Conservation (phyloP, 768 basidiomycete genomes). For the Hygrophoropsis aurantiaca region DNA sequence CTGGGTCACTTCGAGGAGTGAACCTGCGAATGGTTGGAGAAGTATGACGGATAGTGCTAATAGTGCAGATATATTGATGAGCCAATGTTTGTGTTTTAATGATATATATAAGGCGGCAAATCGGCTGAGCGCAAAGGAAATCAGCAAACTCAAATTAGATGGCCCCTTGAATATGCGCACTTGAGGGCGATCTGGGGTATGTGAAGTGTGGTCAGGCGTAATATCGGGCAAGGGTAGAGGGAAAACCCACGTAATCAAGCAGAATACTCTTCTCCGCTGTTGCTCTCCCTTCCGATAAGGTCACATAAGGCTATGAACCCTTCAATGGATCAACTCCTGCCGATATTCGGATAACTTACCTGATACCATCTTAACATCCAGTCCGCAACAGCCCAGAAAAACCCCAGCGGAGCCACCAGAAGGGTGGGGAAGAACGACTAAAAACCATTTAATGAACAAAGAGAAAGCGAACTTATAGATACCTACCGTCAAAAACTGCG, state of each 20-base stretch:
- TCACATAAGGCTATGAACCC: slow-evolving; percentile 55
- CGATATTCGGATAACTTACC: slow-evolving; percentile 32
- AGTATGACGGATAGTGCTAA: slow-evolving; percentile 45
- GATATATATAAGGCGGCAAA: slow-evolving; percentile 43
- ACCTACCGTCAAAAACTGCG: slow-evolving; percentile 45
- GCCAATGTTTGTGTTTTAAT: slow-evolving; percentile 49
- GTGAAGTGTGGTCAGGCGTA: slow-evolving; percentile 4
- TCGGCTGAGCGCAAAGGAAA: slow-evolving; percentile 34
- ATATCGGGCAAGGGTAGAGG: slow-evolving; percentile 2
- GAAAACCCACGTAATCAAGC: slow-evolving; percentile 56
- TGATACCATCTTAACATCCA: slow-evolving; percentile 58
- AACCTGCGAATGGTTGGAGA: slow-evolving; percentile 58
- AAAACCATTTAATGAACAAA: not conserved
- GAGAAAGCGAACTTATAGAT: not conserved
- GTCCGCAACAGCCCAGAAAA: slow-evolving; percentile 52
- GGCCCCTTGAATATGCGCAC: slow-evolving; percentile 23
- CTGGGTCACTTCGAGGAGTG: slow-evolving; percentile 27
- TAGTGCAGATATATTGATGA: slow-evolving; percentile 53
- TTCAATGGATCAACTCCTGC: slow-evolving; percentile 6
- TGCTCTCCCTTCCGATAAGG: slow-evolving; percentile 51
- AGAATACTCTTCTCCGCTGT: slow-evolving; percentile 60
- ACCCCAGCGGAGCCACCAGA: slow-evolving; percentile 48
- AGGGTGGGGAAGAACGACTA: slow-evolving; percentile 62
- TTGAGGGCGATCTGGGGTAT: slow-evolving; percentile 41
- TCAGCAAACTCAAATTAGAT: slow-evolving; percentile 3